These are phyloP conservation scores for Alternaria brassicicola DNA, from an alignment of 2,329 filamentous ascomycete species.

Conservation along the genomic window DNA sequence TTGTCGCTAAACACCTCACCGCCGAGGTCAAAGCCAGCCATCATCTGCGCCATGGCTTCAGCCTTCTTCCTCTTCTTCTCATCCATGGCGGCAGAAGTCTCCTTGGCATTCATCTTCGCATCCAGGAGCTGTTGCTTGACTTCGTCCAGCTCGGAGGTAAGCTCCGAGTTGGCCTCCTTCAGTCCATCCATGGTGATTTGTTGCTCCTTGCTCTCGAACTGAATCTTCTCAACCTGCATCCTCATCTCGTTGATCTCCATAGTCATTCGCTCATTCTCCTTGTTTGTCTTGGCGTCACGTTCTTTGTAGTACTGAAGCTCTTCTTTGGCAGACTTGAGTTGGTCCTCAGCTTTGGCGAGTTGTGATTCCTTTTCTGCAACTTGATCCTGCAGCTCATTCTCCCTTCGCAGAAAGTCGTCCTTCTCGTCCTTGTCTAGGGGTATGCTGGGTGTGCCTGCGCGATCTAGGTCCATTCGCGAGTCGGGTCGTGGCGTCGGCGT, in stretches of 20 bases:
- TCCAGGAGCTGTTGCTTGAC: constrained; percentile 95
- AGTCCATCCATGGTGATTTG: constrained; percentile 97
- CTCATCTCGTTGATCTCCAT: constrained; percentile 89
- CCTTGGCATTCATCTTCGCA: constrained; percentile 95
- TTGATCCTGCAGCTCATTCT: constrained; percentile 97
- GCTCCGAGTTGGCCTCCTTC: constrained; percentile 92
- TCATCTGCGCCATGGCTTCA: constrained; percentile 99
- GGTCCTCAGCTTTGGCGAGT: constrained; percentile 78
- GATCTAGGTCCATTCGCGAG: constrained; percentile 71
- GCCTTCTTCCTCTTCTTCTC: constrained; percentile 99
- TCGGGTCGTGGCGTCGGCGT: constrained; percentile 59
- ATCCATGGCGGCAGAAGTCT: constrained; percentile 85
- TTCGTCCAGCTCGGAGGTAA: constrained; percentile 90
- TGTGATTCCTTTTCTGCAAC: constrained; percentile 89
- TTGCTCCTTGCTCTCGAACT: constrained; percentile 95
- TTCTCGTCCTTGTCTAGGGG: constrained; percentile 94
- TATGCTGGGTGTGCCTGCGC: constrained; percentile 84
- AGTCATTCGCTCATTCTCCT: constrained; percentile 87
- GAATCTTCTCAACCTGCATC: constrained; percentile 95
- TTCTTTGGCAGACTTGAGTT: constrained; percentile 80
- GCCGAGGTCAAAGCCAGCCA: constrained; percentile 96
- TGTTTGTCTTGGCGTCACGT: constrained; percentile 79
- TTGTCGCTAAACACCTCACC: constrained; percentile 93
- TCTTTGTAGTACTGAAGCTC: constrained; percentile 87
- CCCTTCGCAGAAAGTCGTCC: constrained; percentile 90